phyloP scores from a whole-genome alignment of 352 stramenopile species.

The Globisporangium heterothallicum region DNA sequence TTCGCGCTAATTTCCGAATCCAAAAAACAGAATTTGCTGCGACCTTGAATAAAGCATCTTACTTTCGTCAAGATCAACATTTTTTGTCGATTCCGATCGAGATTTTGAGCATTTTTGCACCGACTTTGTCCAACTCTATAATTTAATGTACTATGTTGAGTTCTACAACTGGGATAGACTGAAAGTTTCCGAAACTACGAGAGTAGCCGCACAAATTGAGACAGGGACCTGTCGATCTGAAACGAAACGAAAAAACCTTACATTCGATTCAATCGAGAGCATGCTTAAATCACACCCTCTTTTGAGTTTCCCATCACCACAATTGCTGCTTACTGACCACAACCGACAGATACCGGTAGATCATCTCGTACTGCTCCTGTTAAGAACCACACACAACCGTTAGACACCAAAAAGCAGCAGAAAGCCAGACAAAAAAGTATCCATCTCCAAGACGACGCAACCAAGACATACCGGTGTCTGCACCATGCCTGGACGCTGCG shows the following conservation, averaged over 20 bases:
- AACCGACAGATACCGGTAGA: slow-evolving; percentile 75
- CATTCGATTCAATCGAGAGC: neutral
- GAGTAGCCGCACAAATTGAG: too few relatives aligned
- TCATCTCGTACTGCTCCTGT: slow-evolving; percentile 84
- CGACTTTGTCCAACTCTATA: too few relatives aligned
- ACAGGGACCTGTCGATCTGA: too few relatives aligned
- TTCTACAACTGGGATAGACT: too few relatives aligned
- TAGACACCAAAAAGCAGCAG: slow-evolving; percentile 6
- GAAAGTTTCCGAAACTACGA: too few relatives aligned
- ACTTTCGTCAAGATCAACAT: too few relatives aligned
- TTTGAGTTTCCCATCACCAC: slow-evolving; percentile 29
- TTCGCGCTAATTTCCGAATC: too few relatives aligned
- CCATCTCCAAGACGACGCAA: neutral
- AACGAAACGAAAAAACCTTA: neutral
- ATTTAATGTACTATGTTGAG: too few relatives aligned
- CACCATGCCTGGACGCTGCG: slow-evolving; percentile 76
- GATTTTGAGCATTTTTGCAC: too few relatives aligned
- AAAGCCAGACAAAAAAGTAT: neutral
- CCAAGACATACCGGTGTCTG: slow-evolving; percentile 61
- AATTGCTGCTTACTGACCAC: slow-evolving; percentile 43
- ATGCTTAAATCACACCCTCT: neutral
- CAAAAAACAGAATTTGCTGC: too few relatives aligned
- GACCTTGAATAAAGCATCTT: too few relatives aligned
- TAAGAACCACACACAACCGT: neutral
- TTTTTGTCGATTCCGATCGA: too few relatives aligned